Percentiles rank a stretch among this genome's conserved stretches.
Evolutionary conservation across 139 green algal species (phyloP).

Genomic region (Dunaliella sp.): DNA sequence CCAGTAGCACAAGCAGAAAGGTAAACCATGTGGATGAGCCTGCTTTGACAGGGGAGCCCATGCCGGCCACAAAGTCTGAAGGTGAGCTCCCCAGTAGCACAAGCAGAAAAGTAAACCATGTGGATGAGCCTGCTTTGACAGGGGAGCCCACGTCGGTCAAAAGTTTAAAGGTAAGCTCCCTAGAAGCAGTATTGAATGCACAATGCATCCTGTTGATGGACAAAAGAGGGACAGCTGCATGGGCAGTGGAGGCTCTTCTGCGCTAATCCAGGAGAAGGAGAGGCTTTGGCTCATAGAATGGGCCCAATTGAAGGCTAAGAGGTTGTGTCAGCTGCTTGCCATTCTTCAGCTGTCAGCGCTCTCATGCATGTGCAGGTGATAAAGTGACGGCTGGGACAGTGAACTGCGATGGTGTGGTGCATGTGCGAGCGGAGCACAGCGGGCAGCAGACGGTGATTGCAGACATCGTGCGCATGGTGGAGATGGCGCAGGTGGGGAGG

Average conservation of each 20-base stretch:
- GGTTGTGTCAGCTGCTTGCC: too few species aligned
- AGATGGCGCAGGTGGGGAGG: constrained; percentile 57
- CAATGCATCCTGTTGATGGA: too few species aligned
- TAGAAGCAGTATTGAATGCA: too few species aligned
- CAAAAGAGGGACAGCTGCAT: too few species aligned
- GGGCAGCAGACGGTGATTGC: constrained; percentile 81
- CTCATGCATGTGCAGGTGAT: too few species aligned
- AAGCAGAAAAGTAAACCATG: too few species aligned
- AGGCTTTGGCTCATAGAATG: too few species aligned
- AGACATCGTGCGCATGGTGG: constrained; percentile 80
- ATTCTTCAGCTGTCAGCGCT: too few species aligned
- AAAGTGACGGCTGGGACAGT: constrained; percentile 79
- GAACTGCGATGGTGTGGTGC: constrained; percentile 78
- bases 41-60: constrained; percentile 80
- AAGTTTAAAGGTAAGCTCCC: constrained; percentile 50
- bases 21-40: constrained; percentile 84
- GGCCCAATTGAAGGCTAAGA: too few species aligned
- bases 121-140: constrained; percentile 81
- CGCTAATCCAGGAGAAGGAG: too few species aligned
- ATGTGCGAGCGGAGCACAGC: constrained; percentile 57
- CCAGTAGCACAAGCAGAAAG: too few species aligned
- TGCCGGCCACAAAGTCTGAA: constrained; percentile 71
- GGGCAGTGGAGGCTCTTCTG: too few species aligned
- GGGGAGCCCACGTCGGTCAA: constrained; percentile 80
- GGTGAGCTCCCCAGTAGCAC: constrained; percentile 19